phyloP scores from a whole-genome alignment of 176 grass and related monocot species.

The Phoenix roebelenii region DNA sequence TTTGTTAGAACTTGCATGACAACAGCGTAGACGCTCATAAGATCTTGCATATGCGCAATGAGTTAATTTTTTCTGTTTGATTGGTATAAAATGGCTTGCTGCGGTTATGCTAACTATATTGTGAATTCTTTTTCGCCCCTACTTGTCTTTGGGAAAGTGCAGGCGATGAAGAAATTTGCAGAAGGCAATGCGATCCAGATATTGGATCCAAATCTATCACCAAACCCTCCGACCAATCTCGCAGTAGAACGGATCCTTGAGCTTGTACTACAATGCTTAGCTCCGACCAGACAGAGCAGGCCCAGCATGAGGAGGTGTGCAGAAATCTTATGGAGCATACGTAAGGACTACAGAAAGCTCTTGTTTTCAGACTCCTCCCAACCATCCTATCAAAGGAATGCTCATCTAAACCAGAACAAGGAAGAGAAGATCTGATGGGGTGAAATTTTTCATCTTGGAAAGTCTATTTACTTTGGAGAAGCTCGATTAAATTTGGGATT shows the following conservation, averaged over 20 bases:
- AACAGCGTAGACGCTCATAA: too few relatives aligned
- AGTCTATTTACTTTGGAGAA: too few relatives aligned
- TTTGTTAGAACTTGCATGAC: too few relatives aligned
- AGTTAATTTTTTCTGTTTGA: too few relatives aligned
- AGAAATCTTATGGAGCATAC: slow-evolving; percentile 70
- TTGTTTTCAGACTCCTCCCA: neutral
- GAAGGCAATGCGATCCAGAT: slow-evolving; percentile 47
- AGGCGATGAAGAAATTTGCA: slow-evolving; percentile 68
- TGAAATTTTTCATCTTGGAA: too few relatives aligned
- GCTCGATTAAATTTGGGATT: too few relatives aligned
- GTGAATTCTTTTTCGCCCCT: neutral
- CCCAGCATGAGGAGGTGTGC: slow-evolving; percentile 64
- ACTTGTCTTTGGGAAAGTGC: neutral
- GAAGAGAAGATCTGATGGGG: too few relatives aligned
- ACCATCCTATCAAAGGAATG: too few relatives aligned
- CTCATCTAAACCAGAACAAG: too few relatives aligned
- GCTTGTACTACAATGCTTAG: slow-evolving; percentile 48
- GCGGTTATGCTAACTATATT: neutral
- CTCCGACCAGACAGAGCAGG: slow-evolving; percentile 39
- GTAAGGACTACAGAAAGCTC: slow-evolving; percentile 55
- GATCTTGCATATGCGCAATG: too few relatives aligned
- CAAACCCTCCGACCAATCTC: slow-evolving; percentile 32
- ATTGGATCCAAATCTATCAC: slow-evolving; percentile 51
- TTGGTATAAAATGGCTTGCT: too few relatives aligned
- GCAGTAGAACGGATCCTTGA: slow-evolving; percentile 54